Evolutionary conservation across 1,284 basidiomycete genomes (phyloP).

Genomic region (Moesziomyces antarcticus): DNA sequence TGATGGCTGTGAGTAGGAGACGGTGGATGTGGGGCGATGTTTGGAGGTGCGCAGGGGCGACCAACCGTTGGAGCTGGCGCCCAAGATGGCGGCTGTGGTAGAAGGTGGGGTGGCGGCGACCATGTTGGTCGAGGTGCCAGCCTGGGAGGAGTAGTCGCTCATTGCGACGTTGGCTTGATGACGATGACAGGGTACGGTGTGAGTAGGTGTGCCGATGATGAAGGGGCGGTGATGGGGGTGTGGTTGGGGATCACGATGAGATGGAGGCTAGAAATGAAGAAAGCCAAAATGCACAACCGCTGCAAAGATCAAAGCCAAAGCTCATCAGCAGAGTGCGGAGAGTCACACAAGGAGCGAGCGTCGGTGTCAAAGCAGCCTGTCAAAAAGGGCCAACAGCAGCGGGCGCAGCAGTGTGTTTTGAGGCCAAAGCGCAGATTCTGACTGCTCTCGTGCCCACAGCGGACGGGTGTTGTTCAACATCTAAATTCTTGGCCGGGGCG

Average conservation of each 20-base stretch:
- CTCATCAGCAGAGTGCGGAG: too few relatives aligned
- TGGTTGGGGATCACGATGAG: neutral
- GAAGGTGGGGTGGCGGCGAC: slow-evolving; percentile 33
- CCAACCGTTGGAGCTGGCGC: slow-evolving; percentile 59
- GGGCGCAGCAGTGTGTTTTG: too few relatives aligned
- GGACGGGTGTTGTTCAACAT: slow-evolving; percentile 9
- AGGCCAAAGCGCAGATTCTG: too few relatives aligned
- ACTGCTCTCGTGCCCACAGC: too few relatives aligned
- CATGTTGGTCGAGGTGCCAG: slow-evolving; percentile 13
- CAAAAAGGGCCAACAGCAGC: too few relatives aligned
- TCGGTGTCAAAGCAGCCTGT: too few relatives aligned
- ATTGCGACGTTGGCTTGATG: slow-evolving; percentile 13
- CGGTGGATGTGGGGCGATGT: slow-evolving; percentile 12
- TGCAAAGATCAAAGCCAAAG: neutral
- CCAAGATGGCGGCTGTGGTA: slow-evolving; percentile 56
- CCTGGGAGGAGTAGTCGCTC: slow-evolving; percentile 19
- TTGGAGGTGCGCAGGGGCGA: slow-evolving; percentile 48
- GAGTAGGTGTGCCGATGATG: neutral
- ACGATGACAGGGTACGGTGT: neutral
- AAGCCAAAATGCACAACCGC: neutral
- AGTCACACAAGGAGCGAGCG: too few relatives aligned
- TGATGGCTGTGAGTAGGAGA: slow-evolving; percentile 28
- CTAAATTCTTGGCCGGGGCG: slow-evolving; percentile 3
- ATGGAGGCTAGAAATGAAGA: neutral
- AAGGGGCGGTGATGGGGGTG: neutral